Conservation (phyloP, 208 protist genomes). For the Crithidia bombi region DNA sequence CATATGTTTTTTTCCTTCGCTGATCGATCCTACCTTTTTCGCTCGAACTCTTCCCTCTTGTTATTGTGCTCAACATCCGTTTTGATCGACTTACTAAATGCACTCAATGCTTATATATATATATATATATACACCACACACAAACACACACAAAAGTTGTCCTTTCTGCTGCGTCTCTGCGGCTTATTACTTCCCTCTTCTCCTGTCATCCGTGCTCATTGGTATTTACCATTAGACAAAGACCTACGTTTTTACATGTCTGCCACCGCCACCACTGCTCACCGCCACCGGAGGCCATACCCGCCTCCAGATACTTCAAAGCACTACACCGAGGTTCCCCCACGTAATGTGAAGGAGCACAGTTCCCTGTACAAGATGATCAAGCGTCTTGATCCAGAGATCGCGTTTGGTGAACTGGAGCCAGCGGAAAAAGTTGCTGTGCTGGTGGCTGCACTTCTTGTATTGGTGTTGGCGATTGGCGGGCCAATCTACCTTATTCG, state of each 20-base stretch:
- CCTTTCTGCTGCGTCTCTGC: background rate
- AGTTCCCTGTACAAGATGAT: conserved; percentile 37
- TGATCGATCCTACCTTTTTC: no score
- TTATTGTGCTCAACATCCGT: no score
- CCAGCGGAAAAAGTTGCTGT: conserved; percentile 54
- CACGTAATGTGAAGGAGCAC: conserved; percentile 32
- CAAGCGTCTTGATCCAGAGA: conserved; percentile 48
- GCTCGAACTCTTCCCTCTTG: no score
- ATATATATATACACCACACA: no score
- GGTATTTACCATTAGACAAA: no score
- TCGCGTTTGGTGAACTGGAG: conserved; percentile 56
- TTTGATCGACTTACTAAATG: no score
- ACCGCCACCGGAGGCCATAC: conserved; percentile 51
- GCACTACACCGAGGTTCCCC: conserved; percentile 64
- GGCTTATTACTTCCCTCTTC: no score
- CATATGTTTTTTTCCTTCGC: no score
- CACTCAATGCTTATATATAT: no score
- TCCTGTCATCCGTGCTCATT: no score
- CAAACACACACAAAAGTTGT: no score
- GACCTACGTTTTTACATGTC: conserved; percentile 17
- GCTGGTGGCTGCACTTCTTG: conserved; percentile 32
- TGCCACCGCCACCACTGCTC: conserved; percentile 13
- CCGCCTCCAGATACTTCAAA: conserved; percentile 81
- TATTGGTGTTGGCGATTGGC: conserved; percentile 34
- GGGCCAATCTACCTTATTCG: conserved; percentile 34